Evolutionary conservation across 306 rosid genomes (phyloP), one percentile per base, ranked within the genome.

Genomic region (Vigna hirtella): DNA sequence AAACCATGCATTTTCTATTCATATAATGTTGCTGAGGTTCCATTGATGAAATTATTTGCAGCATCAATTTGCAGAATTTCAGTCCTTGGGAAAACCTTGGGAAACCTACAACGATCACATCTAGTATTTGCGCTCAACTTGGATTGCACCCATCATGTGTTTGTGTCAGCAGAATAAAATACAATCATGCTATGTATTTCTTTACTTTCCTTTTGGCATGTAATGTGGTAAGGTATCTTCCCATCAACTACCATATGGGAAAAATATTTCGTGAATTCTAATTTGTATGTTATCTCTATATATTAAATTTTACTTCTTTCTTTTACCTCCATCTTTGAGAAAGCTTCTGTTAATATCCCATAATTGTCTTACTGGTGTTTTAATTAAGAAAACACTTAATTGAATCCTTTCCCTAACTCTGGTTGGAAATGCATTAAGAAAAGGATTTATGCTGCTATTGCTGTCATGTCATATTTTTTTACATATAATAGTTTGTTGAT

Each of bases 51-150:
- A 66, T 66, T 68, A 57, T 72, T 74, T 86, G 89, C 91, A 90
- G 97, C 87, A 90, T 42, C 91, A 86, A 75, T 90, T 85, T 84
- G 85, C 72, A 65, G 90, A 90, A 77, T 72, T 84, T 70, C 88
- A 85, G 68, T 55, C 86, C 74, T 58, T 79, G 70, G 88, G 90
- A 48, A 83, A 86, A 79, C 50, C 55, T 75, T 90, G 92, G 96
- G 90, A 89, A 74, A 82, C 51, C 72, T 84, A 59, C 89, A 81
- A 69, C 93, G 85, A 77, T 75, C 78, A 83, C 78, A 77, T 76
- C 78, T 76, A 59, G n/a, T 15, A 26, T 34, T 7, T 28, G n/a
- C 6, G 76, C 12, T 34, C 40, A 73, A 76, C 55, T 32, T 75
- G 58, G 49, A 56, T 72, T 75, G 85, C 84, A 79, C 75, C 67